Base-by-base conservation (phyloP, 2,329 filamentous ascomycete genomes). In the Xenoacremonium recifei region DNA sequence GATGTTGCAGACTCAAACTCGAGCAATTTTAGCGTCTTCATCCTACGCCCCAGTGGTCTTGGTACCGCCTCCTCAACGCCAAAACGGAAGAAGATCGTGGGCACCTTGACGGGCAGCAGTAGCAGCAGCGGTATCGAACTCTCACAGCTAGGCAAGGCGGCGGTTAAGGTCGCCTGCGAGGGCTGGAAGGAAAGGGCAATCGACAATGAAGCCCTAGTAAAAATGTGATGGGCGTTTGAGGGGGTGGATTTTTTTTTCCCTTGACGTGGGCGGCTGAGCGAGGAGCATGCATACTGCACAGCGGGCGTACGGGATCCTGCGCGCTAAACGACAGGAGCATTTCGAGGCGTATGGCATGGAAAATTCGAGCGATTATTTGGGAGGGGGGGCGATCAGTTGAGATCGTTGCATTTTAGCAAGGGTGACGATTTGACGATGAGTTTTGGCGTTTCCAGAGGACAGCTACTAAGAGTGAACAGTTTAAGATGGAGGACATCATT, bases 21-120 rank as follows among this genome's bases (percentile, higher is more conserved):
- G 20, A 55, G 58, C 38, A 50, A 42, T 11, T 64, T 73, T 19
- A 60, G 63, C 35, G 57, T 62, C n/a, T 65, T 59, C 48, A 62
- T 65, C 30, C 56, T 65, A 6, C 62, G 69, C 11, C 70, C 68
- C 7, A 59, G 54, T 18, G 53, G 53, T 20, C 59, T 72, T 25
- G 44, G 61, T 27, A 47, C 53, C 3, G 43, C 48, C 1, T 50
- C 62, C 19, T 49, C 58, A 9, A 48, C 55, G 13, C 40, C 50
- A 48, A 54, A 53, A 54, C 53, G 59, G 19, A 58, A 58, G 19
- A 54, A 54, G 21, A n/a, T 58, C 2, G 53, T 60, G 4, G n/a
- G n/a, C n/a, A n/a, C n/a, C n/a, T n/a, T n/a, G n/a, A n/a, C n/a
- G n/a, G 59, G 57, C 1, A 51, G 58, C 21, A 44, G 67, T 21